Base-by-base conservation (phyloP, 345 rosid species). In the Bruguiera parviflora region DNA sequence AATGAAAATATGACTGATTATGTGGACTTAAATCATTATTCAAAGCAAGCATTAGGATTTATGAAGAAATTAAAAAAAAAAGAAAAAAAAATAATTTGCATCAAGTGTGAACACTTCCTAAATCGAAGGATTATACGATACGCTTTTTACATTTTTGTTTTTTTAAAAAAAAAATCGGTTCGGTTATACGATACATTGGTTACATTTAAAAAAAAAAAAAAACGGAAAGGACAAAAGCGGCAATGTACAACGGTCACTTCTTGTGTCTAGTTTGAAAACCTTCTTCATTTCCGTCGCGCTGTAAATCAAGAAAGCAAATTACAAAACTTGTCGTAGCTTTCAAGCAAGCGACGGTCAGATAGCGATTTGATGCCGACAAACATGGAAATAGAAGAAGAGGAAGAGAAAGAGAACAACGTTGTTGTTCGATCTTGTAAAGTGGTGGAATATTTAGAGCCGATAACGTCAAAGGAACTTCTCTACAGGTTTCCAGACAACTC, bases 401-500 rank as follows among this genome's bases (percentile, higher is more conserved):
- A 73, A 46, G 81, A 79, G 53, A 87, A 81, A 67, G 88, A 87
- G 22, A 72, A 63, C 11, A 79, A 84, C 2, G 61, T 80, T 20
- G 49, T 74, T 2, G 28, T 82, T 22, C 43, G 70, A 43, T 13
- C 49, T 7, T 81, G 86, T n/a, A 88, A 86, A 79, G 95, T 86
- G 73, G 87, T 87, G 53, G 96, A 90, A 80, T 87, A 92, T 70
- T 78, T 90, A 75, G 83, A 71, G 63, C 96, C 98, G 33, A 13
- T 83, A 58, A 82, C 89, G 96, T 87, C 92, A 0, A 72, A 64
- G 58, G 93, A 90, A 63, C 92, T 92, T 51, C 96, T 90, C 71
- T 82, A 79, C 77, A 92, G 86, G 75, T 92, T 92, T 82, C 93
- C 96, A 4, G 96, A 92, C 67, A 83, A 76, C 80, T 86, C 96